These are phyloP conservation scores for Tilletia walkeri DNA, from an alignment of 1,284 basidiomycete genomes.

Conservation along the genomic window DNA sequence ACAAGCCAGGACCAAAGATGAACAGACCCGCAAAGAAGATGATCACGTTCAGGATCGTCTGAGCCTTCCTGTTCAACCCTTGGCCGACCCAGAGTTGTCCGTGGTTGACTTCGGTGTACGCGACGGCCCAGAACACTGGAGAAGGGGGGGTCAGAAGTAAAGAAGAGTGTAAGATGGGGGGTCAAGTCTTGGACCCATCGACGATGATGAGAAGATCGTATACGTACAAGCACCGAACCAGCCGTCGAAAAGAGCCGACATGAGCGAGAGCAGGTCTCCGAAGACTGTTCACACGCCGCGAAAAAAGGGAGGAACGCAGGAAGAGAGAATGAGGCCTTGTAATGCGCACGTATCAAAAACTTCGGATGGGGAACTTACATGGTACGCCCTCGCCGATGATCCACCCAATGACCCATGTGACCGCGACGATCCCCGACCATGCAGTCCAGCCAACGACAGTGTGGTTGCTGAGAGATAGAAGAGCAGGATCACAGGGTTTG, in stretches of 20 bases:
- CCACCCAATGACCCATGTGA: conserved; percentile 66
- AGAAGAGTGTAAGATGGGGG: not conserved
- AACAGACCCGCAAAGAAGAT: conserved; percentile 58
- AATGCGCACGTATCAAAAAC: no score
- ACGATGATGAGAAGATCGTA: not conserved
- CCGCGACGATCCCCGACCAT: conserved; percentile 64
- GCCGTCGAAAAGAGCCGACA: conserved; percentile 55
- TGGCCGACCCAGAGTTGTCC: conserved; percentile 48
- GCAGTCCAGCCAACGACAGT: conserved; percentile 64
- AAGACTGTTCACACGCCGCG: conserved; percentile 47
- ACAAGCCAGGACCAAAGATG: conserved; percentile 60
- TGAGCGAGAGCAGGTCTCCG: conserved; percentile 58
- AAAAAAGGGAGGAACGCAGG: no score
- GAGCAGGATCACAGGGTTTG: no score
- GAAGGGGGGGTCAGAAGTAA: not conserved
- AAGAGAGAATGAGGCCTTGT: no score
- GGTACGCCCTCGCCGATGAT: conserved; percentile 62
- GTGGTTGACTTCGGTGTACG: conserved; percentile 58
- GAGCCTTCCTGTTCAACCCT: conserved; percentile 31
- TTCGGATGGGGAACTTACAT: not conserved
- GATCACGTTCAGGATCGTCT: conserved; percentile 55
- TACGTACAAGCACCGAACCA: conserved; percentile 39
- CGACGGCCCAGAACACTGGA: conserved; percentile 46
- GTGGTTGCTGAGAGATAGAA: conserved; percentile 55
- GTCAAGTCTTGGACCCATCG: not conserved